Evolutionary conservation across 129 eudicot species (phyloP).

Genomic region (Tanacetum coccineum): DNA sequence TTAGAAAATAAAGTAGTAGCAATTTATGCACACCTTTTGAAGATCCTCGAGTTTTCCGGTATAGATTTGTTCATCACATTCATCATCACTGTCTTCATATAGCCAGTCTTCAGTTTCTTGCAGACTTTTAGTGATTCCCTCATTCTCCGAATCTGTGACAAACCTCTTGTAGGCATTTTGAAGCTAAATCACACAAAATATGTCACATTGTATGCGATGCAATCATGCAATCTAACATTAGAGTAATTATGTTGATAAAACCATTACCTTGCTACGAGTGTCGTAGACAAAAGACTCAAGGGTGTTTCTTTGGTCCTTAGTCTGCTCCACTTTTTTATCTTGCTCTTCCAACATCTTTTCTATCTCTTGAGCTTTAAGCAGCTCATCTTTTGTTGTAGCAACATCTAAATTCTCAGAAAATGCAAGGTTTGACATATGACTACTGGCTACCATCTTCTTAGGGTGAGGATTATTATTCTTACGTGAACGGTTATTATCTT

Average conservation of each 20-base stretch:
- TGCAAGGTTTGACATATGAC: too few relatives aligned
- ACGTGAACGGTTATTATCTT: conserved; percentile 30
- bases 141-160: too few relatives aligned
- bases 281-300: conserved; percentile 80
- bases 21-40: conserved; percentile 43
- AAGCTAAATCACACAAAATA: too few relatives aligned
- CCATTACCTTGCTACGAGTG: conserved; percentile 54
- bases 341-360: conserved; percentile 59
- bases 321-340: conserved; percentile 66
- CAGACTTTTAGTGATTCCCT: too few relatives aligned
- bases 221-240: too few relatives aligned
- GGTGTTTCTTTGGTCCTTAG: conserved; percentile 71
- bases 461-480: conserved; percentile 7
- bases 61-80: conserved; percentile 55
- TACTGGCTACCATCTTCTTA: too few relatives aligned
- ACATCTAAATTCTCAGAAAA: conserved; percentile 31
- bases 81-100: conserved; percentile 53
- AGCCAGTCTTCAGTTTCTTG: neutral
- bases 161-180: neutral
- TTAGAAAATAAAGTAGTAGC: neutral
- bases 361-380: conserved; percentile 52
- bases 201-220: too few relatives aligned
- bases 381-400: conserved; percentile 42
- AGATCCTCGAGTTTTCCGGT: conserved; percentile 48
- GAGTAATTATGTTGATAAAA: too few relatives aligned